Evolutionary conservation across 1,284 basidiomycete species (phyloP), one percentile per base, ranked within the genome.

Genomic region (Trichosporon sp.): DNA sequence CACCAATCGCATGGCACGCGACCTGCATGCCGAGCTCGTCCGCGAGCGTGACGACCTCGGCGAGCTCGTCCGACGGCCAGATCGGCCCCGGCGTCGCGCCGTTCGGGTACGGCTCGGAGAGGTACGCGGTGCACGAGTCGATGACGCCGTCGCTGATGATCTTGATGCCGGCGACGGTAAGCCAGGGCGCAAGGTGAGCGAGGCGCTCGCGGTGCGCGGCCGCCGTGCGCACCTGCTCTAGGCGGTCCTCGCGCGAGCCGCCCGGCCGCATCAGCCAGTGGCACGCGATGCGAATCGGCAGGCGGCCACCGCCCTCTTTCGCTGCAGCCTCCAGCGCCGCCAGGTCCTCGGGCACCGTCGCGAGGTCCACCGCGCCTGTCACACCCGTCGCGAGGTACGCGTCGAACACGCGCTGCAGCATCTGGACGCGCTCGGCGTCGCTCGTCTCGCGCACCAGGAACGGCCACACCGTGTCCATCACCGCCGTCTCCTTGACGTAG

Each of bases 101-200:
- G 64, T 75, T 69, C 2, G 68, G 64, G 66, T 79, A 79, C 3
- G 78, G 75, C 66, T 78, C 72, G 11, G 53, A 69, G 60, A 78
- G 72, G 69, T 71, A 78, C 3, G 78, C 78, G 2, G 78, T 78
- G 64, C 78, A 79, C 13, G 72, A 65, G 66, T 78, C 77, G 27
- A 79, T 72, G n/a, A 78, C 76, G 27, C 78, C 78, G 65, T 79
- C 78, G 1, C 69, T 70, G 42, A 79, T 71, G 69, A 79, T 71
- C 74, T 79, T 79, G 72, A 79, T 76, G 15, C 78, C 78, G 13
- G 69, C 73, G 12, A 79, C 64, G 11, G 58, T 56, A 9, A 79
- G 68, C 72, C 72, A 74, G 1, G 72, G 73, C 2, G 65, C 69
- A 31, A 65, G 42, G 15, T 53, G 35, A 1, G 56, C 56, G 15